These are phyloP conservation scores for Elsinoe batatas DNA, from an alignment of 2,329 filamentous ascomycete species.

Conservation along the genomic window DNA sequence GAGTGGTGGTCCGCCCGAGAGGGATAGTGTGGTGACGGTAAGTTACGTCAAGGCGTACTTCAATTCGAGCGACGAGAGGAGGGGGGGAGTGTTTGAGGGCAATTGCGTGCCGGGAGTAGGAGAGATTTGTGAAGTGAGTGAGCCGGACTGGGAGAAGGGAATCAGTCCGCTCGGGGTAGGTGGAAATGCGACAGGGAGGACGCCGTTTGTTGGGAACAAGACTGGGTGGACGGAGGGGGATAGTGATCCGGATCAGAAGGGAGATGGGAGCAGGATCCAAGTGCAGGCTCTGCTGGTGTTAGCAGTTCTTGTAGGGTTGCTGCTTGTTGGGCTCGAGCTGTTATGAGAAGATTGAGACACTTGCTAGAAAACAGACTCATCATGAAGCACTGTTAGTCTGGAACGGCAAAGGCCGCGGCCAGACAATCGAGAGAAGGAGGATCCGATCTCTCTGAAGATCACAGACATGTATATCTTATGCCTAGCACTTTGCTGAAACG, in stretches of 20 bases:
- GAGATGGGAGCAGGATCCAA: neutral
- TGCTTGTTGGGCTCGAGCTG: too few relatives aligned
- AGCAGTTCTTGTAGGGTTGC: too few relatives aligned
- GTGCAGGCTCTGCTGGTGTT: neutral
- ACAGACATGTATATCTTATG: too few relatives aligned
- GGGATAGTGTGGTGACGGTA: slow-evolving; percentile 54
- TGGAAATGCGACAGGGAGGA: slow-evolving; percentile 26
- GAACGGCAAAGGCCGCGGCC: too few relatives aligned
- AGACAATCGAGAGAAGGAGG: too few relatives aligned
- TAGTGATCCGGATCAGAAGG: slow-evolving; percentile 5
- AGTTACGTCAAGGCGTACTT: slow-evolving; percentile 71
- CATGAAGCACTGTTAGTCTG: too few relatives aligned
- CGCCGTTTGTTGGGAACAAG: slow-evolving; percentile 39
- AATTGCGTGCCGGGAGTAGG: slow-evolving; percentile 1
- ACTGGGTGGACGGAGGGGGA: slow-evolving; percentile 5
- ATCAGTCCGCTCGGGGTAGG: slow-evolving; percentile 21
- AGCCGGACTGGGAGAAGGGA: slow-evolving; percentile 38
- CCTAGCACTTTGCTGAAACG: too few relatives aligned
- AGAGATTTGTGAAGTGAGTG: slow-evolving; percentile 34
- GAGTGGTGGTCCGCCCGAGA: slow-evolving; percentile 56
- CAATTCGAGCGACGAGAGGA: slow-evolving; percentile 50
- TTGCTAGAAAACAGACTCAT: too few relatives aligned
- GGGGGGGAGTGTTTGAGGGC: slow-evolving; percentile 31
- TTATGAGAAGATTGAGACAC: too few relatives aligned
- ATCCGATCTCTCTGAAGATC: too few relatives aligned